phyloP scores from a whole-genome alignment of 2,329 filamentous ascomycete genomes.

The Lachnellula cervina region DNA sequence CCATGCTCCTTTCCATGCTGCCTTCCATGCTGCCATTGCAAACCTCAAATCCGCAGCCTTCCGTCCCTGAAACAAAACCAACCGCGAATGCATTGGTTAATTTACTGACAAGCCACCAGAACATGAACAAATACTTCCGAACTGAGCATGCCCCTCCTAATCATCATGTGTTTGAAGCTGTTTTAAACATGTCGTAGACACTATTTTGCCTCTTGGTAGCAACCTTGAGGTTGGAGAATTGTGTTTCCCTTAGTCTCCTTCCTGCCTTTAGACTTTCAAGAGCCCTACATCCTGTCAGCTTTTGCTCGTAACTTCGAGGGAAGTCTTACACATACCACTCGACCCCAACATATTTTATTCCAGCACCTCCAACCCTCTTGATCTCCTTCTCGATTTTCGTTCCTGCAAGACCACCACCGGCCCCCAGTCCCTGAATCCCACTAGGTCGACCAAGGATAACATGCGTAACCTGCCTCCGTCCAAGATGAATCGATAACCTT shows the following conservation, averaged over 20 bases:
- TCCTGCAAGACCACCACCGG: constrained; percentile 70
- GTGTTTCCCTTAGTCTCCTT: constrained; percentile 68
- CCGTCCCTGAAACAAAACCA: constrained; percentile 12
- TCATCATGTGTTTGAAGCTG: constrained; percentile 8
- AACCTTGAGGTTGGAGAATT: constrained; percentile 61
- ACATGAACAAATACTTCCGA: not conserved
- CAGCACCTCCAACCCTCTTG: constrained; percentile 57
- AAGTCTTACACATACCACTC: constrained; percentile 58
- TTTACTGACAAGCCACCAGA: constrained; percentile 2
- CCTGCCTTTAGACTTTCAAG: constrained; percentile 77
- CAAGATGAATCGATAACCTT: constrained; percentile 63
- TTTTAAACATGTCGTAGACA: constrained; percentile 51
- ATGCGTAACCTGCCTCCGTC: constrained; percentile 73
- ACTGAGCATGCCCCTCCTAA: not conserved
- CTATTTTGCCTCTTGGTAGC: constrained; percentile 59
- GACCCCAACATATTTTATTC: constrained; percentile 72
- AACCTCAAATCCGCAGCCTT: constrained; percentile 16
- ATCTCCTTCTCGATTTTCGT: constrained; percentile 82
- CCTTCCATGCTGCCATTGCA: constrained; percentile 8
- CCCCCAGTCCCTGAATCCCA: constrained; percentile 40
- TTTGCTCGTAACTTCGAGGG: not conserved
- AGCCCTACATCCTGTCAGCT: constrained; percentile 48
- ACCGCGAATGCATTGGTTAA: constrained; percentile 10
- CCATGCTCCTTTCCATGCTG: constrained; percentile 13
- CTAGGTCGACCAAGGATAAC: constrained; percentile 69